These are phyloP conservation scores for Gaertneriomyces sp. DNA, from an alignment of 192 early-diverging fungal species.

Conservation along the genomic window DNA sequence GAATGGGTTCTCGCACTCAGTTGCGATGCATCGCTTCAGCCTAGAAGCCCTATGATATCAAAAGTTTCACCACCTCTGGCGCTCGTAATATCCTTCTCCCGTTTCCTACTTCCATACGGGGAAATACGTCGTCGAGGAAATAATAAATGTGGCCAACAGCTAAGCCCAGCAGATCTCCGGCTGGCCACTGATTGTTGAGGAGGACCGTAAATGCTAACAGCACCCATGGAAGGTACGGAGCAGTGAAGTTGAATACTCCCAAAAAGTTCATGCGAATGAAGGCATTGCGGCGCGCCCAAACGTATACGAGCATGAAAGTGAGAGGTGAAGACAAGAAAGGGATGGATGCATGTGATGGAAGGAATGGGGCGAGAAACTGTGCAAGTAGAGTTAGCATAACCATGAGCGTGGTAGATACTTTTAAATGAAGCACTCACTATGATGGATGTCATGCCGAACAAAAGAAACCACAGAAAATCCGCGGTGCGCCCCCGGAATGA, in stretches of 20 bases:
- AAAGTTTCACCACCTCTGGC: slow-evolving; percentile 7
- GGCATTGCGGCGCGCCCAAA: slow-evolving; percentile 98
- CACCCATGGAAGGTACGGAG: slow-evolving; percentile 90
- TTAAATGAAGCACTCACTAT: slow-evolving; percentile 51
- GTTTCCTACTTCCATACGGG: slow-evolving; percentile 34
- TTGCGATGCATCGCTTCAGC: too few species aligned
- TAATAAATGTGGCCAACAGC: slow-evolving; percentile 91
- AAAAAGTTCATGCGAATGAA: slow-evolving; percentile 82
- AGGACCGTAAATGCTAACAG: slow-evolving; percentile 81
- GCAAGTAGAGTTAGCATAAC: background rate
- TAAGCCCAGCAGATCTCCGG: slow-evolving; percentile 78
- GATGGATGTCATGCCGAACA: slow-evolving; percentile 58
- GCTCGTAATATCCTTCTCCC: slow-evolving; percentile 12
- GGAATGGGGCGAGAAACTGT: slow-evolving; percentile 35
- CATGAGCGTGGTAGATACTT: slow-evolving; percentile 19
- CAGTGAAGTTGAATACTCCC: slow-evolving; percentile 86
- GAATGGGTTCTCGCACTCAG: too few species aligned
- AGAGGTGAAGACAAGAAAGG: slow-evolving; percentile 81
- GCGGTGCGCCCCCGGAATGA: slow-evolving; percentile 84
- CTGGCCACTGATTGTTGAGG: slow-evolving; percentile 73
- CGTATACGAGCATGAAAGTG: slow-evolving; percentile 82
- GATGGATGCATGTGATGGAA: slow-evolving; percentile 42
- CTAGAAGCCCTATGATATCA: background rate
- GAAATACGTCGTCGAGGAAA: slow-evolving; percentile 94
- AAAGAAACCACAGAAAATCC: slow-evolving; percentile 89